Evolutionary conservation across 192 early-diverging fungal species (phyloP), one percentile per base, ranked within the genome.

Genomic region (Fimicolochytrium jonesii): DNA sequence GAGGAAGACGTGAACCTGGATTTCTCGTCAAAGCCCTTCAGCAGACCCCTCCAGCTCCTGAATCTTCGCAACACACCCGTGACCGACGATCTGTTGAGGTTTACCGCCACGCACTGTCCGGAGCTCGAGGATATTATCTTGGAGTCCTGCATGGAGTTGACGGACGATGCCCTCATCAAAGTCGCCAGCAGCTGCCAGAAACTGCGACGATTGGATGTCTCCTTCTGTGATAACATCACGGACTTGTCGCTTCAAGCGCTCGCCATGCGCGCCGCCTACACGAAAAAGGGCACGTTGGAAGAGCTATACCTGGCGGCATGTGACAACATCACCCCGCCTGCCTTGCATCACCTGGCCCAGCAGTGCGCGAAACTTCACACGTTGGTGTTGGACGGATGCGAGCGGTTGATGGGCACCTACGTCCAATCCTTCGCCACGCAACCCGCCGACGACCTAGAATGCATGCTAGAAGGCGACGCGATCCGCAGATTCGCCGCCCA

Each of bases 371-470:
- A 64, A 6, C 72, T 80, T 15, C 56, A 74, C 33, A 46, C 75
- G 11, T 66, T 81, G 30, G 74, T 81, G 2, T 37, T 81, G 56
- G 79, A 81, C 59, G 79, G 79, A 23, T 81, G 79, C 41, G 79
- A 77, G 18, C 44, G 59, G 31, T 56, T 81, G 22, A 25, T 66
- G 18, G 61, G 64, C 11, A 59, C 65, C 13, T 77, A 48, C 35
- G 59, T 81, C 28, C 66, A 77, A 28, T 36, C 43, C 13, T 71
- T 70, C 35, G 75, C 79, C 9, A 67, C 47, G 9, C 54, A 66
- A 37, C 54, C 66, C n/a, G 48, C 33, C 4, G 73, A 80, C 46
- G 73, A 75, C 5, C 54, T 81, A 7, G 72, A 74, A 42, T 81
- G 79, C 48, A 29, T 72, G 4, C 61, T 77, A 20, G 79, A 81